phyloP scores from a whole-genome alignment of 106 monocot genomes.

The Ottelia alismoides region DNA sequence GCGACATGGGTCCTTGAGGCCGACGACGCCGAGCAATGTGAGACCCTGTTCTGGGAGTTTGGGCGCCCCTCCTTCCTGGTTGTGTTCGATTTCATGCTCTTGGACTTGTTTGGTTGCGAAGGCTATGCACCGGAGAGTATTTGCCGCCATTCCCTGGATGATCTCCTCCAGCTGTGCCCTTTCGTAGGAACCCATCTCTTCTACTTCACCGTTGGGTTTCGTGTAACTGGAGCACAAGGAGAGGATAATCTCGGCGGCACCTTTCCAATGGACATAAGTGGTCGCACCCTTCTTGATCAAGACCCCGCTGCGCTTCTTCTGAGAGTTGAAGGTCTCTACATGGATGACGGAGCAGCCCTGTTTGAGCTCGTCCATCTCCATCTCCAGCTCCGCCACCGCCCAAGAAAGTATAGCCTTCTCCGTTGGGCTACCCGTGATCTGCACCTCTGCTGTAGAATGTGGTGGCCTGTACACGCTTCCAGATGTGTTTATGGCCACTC shows the following conservation, averaged over 20 bases:
- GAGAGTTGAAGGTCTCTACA: slow-evolving; percentile 8
- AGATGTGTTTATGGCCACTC: slow-evolving; percentile 32
- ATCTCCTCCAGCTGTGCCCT: neutral
- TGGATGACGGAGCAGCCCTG: neutral
- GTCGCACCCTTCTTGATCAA: neutral
- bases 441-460: neutral
- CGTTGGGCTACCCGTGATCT: slow-evolving; percentile 7
- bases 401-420: slow-evolving; percentile 15
- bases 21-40: slow-evolving; percentile 6
- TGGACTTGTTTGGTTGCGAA: slow-evolving; percentile 1
- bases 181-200: neutral
- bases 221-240: neutral
- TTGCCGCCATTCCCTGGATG: slow-evolving; percentile 9
- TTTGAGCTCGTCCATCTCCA: slow-evolving; percentile 1
- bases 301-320: slow-evolving; percentile 14
- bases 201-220: neutral
- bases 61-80: neutral
- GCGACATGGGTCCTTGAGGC: slow-evolving; percentile 72
- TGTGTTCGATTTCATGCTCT: neutral
- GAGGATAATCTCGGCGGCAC: slow-evolving; percentile 12
- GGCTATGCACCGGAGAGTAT: slow-evolving; percentile 9
- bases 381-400: neutral
- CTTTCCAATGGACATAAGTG: slow-evolving; percentile 9
- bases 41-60: slow-evolving; percentile 1
- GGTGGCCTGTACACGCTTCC: slow-evolving; percentile 24